Percentiles rank a stretch among this genome's conserved stretches.
Conservation (phyloP, 345 rosid genomes). For the Eucalyptus paniculata region DNA sequence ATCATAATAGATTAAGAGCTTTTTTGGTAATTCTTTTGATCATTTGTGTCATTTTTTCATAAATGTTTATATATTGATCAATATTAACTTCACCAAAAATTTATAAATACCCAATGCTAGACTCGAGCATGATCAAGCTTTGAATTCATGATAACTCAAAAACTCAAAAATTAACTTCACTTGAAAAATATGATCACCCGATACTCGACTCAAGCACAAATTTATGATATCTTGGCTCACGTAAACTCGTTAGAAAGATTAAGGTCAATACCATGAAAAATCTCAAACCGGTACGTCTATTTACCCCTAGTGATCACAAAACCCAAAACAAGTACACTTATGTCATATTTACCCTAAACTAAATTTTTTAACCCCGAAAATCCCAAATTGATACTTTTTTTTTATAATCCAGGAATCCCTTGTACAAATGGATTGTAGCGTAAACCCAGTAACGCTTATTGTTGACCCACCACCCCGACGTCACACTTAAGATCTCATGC, state of each 20-base stretch:
- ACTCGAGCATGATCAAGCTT: background rate
- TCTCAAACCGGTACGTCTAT: rapidly evolving
- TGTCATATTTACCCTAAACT: rapidly evolving
- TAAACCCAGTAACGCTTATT: too few species aligned
- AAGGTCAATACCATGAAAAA: rapidly evolving
- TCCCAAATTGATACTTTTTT: too few species aligned
- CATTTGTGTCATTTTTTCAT: background rate
- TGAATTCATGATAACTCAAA: background rate
- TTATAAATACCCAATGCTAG: background rate
- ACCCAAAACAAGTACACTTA: rapidly evolving
- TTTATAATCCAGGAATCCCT: too few species aligned
- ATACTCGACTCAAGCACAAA: background rate
- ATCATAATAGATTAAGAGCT: too few species aligned
- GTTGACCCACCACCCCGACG: too few species aligned
- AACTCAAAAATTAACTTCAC: background rate
- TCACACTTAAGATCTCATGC: too few species aligned
- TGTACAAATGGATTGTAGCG: too few species aligned
- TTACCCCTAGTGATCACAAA: rapidly evolving
- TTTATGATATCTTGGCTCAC: background rate
- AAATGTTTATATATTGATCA: background rate
- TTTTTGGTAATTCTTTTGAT: too few species aligned
- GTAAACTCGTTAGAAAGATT: rapidly evolving
- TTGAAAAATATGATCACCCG: rapidly evolving
- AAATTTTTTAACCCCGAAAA: too few species aligned
- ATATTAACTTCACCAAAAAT: background rate